Conservation (phyloP, 805 yeast genomes). For the Yarrowia hollandica region DNA sequence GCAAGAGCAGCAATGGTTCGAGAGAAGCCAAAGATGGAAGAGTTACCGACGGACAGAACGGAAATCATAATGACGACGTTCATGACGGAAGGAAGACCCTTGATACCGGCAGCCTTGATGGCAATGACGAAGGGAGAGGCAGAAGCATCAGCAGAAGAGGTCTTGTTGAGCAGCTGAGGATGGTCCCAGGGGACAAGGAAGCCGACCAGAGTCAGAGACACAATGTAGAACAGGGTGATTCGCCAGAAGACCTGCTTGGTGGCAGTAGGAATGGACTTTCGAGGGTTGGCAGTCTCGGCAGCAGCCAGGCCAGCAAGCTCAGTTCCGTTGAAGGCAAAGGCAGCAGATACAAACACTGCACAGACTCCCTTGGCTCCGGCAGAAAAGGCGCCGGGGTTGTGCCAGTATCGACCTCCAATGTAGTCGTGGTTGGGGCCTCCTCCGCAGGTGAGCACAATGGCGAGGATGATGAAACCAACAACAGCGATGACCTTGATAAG, state of each 20-base stretch:
- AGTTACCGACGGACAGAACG: slow-evolving; percentile 66
- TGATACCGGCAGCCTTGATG: slow-evolving; percentile 60
- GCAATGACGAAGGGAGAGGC: slow-evolving; percentile 76
- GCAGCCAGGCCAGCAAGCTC: slow-evolving; percentile 70
- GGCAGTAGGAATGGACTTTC: slow-evolving; percentile 64
- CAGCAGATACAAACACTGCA: slow-evolving; percentile 67
- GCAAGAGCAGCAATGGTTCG: slow-evolving; percentile 69
- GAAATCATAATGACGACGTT: slow-evolving; percentile 66
- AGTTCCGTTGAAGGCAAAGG: slow-evolving; percentile 70
- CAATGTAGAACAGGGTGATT: slow-evolving; percentile 64
- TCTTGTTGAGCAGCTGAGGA: slow-evolving; percentile 47
- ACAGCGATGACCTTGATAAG: slow-evolving; percentile 61
- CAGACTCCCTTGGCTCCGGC: slow-evolving; percentile 69
- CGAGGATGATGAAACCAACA: slow-evolving; percentile 61
- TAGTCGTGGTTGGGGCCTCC: slow-evolving; percentile 59
- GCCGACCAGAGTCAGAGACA: slow-evolving; percentile 55
- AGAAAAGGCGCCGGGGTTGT: slow-evolving; percentile 67
- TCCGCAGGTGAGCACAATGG: slow-evolving; percentile 52
- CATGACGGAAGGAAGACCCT: slow-evolving; percentile 63
- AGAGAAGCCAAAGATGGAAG: slow-evolving; percentile 65
- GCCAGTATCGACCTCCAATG: slow-evolving; percentile 59
- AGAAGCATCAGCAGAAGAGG: slow-evolving; percentile 50
- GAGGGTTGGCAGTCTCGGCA: slow-evolving; percentile 68
- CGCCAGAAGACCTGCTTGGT: slow-evolving; percentile 79
- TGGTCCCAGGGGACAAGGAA: slow-evolving; percentile 66